Evolutionary conservation across 2,329 filamentous ascomycete genomes (phyloP).

Genomic region (Alternaria sp.): DNA sequence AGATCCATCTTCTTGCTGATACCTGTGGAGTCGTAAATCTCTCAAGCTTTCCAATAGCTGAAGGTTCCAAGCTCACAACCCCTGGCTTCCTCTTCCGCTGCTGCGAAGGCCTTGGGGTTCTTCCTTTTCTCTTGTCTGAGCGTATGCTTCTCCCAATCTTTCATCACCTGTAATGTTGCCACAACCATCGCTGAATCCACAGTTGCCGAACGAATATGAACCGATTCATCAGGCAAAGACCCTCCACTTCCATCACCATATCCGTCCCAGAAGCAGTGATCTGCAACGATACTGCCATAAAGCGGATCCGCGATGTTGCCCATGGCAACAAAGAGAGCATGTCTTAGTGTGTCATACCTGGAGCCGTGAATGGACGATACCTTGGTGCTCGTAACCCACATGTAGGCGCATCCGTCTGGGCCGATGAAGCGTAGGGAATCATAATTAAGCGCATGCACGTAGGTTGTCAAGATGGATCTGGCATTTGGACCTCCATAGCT

Average conservation of each 20-base stretch:
- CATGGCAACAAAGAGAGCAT: conserved; percentile 42
- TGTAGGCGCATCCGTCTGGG: conserved; percentile 36
- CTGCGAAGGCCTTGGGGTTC: conserved; percentile 28
- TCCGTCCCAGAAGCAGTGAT: conserved; percentile 48
- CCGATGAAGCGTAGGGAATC: conserved; percentile 44
- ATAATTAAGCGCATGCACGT: conserved; percentile 43
- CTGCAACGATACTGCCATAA: conserved; percentile 46
- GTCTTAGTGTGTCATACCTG: conserved; percentile 42
- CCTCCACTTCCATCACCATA: conserved; percentile 27
- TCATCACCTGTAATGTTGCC: conserved; percentile 44
- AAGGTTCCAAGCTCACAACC: conserved; percentile 32
- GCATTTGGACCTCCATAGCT: conserved; percentile 23
- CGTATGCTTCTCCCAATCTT: conserved; percentile 45
- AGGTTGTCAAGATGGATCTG: conserved; percentile 35
- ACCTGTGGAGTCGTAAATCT: background rate
- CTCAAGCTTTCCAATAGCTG: conserved; percentile 36
- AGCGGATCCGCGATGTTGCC: conserved; percentile 36
- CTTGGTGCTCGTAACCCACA: conserved; percentile 42
- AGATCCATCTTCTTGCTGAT: background rate
- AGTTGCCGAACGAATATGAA: conserved; percentile 34
- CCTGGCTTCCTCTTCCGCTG: conserved; percentile 32
- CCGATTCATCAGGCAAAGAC: conserved; percentile 39
- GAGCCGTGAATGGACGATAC: conserved; percentile 33
- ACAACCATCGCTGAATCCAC: conserved; percentile 40
- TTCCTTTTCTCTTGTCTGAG: conserved; percentile 32